phyloP scores from a whole-genome alignment of 2,329 filamentous ascomycete genomes.

The Trichoderma atrobrunneum region DNA sequence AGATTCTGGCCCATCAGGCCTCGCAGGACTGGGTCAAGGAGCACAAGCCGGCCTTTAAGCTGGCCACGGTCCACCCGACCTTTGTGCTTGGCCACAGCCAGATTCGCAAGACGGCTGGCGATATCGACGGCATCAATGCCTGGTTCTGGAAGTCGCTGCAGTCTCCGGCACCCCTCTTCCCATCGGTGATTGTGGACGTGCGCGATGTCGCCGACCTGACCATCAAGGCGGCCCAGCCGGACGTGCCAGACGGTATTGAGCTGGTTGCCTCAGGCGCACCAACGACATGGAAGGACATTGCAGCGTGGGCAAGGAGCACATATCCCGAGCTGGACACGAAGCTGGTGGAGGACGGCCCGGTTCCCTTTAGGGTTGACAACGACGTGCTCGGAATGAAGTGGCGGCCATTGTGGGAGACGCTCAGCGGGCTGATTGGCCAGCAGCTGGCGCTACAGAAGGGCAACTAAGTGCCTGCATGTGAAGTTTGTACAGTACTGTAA shows the following conservation, averaged over 20 bases:
- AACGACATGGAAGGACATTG: background rate
- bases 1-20: conserved; percentile 23
- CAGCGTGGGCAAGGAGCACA: background rate
- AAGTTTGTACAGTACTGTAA: too few species aligned
- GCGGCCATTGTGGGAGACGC: conserved; percentile 3
- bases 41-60: conserved; percentile 18
- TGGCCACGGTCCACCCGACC: conserved; percentile 21
- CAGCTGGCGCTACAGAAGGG: conserved; percentile 7
- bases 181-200: conserved; percentile 16
- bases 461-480: background rate
- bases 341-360: background rate
- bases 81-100: conserved; percentile 23
- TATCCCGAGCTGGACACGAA: conserved; percentile 5
- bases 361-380: background rate
- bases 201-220: conserved; percentile 19
- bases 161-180: conserved; percentile 10
- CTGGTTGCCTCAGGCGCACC: conserved; percentile 9
- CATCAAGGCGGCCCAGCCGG: background rate
- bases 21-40: conserved; percentile 19
- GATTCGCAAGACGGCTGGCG: conserved; percentile 9
- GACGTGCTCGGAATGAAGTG: conserved; percentile 7
- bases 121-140: conserved; percentile 20
- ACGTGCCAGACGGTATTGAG: background rate
- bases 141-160: conserved; percentile 18
- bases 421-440: background rate